These are phyloP conservation scores for Nicotiana tabacum DNA, from an alignment of 257 asterid species.

Conservation along the genomic window DNA sequence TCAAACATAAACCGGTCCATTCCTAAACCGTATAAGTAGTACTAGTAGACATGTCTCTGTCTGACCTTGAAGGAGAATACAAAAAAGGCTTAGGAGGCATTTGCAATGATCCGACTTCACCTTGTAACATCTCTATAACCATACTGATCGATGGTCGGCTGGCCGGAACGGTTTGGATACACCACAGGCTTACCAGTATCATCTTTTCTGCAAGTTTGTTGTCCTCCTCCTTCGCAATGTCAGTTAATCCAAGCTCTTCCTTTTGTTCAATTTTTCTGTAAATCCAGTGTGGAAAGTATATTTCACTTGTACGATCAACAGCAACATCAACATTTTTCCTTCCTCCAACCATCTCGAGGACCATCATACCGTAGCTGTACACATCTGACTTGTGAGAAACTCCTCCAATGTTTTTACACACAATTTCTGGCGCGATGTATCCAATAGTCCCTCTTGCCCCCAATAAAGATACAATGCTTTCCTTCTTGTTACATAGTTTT, in stretches of 20 bases:
- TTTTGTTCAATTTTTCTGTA: constrained; percentile 15
- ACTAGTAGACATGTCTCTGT: background rate
- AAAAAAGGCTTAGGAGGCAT: constrained; percentile 25
- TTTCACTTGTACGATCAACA: background rate
- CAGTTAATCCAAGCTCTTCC: background rate
- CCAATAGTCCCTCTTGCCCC: background rate
- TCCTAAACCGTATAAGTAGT: background rate
- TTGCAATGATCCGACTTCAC: constrained; percentile 12
- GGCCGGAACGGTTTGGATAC: constrained; percentile 27
- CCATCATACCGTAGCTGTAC: constrained; percentile 20
- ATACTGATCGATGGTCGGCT: constrained; percentile 21
- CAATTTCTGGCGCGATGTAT: constrained; percentile 6
- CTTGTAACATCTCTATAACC: constrained; percentile 33
- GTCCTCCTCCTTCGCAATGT: constrained; percentile 7
- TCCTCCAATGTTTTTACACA: background rate
- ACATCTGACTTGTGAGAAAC: constrained; percentile 9
- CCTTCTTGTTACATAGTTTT: background rate
- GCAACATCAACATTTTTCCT: constrained; percentile 15
- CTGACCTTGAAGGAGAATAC: background rate
- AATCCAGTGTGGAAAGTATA: constrained; percentile 33
- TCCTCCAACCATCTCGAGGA: constrained; percentile 34
- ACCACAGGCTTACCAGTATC: constrained; percentile 26
- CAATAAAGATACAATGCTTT: background rate
- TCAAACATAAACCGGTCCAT: background rate
- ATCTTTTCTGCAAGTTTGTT: constrained; percentile 12